Evolutionary conservation across 805 yeast genomes (phyloP).

Genomic region (Wickerhamomyces hampshirensis): DNA sequence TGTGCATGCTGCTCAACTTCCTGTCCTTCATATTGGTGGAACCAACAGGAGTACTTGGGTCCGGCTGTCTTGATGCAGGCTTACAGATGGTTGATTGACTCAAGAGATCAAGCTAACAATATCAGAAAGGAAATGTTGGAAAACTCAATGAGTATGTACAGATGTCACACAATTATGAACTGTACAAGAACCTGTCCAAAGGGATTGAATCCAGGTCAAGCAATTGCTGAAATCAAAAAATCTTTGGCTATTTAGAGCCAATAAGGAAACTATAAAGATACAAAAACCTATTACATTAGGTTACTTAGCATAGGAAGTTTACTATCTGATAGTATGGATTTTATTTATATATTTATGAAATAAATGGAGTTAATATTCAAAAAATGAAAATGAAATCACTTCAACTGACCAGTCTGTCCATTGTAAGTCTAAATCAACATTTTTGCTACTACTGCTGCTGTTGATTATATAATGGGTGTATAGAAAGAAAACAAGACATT

Average conservation of each 20-base stretch:
- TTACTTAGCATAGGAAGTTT: too few species aligned
- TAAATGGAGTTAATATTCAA: too few species aligned
- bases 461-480: too few species aligned
- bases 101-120: slow-evolving; percentile 87
- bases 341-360: too few species aligned
- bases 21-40: slow-evolving; percentile 99
- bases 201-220: slow-evolving; percentile 96
- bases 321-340: too few species aligned
- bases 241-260: slow-evolving; percentile 77
- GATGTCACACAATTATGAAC: slow-evolving; percentile 99
- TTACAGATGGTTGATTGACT: slow-evolving; percentile 96
- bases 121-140: slow-evolving; percentile 85
- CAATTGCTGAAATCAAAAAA: slow-evolving; percentile 96
- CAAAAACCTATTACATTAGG: too few species aligned
- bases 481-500: too few species aligned
- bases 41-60: slow-evolving; percentile 96
- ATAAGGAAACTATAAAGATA: too few species aligned
- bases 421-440: too few species aligned
- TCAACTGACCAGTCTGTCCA: too few species aligned
- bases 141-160: slow-evolving; percentile 95
- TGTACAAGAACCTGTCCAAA: slow-evolving; percentile 98
- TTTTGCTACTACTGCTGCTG: too few species aligned
- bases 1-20: slow-evolving; percentile 99
- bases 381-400: too few species aligned
- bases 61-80: slow-evolving; percentile 99